These are phyloP conservation scores for Capsicum pubescens DNA, from an alignment of 257 asterid species.

Conservation along the genomic window DNA sequence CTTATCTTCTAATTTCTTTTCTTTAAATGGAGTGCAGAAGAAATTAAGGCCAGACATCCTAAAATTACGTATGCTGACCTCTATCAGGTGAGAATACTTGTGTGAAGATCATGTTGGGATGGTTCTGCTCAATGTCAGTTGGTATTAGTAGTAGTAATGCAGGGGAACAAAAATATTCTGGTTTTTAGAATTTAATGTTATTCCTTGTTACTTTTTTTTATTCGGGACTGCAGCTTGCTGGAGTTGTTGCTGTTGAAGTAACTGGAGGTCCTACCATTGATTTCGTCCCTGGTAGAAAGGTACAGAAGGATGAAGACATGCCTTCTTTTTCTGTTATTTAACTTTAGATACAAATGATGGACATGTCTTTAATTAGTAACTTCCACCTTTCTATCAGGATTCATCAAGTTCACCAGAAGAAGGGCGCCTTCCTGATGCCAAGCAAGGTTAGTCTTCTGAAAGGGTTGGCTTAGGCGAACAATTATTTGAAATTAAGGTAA, in stretches of 20 bases:
- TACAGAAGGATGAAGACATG: slow-evolving; percentile 20
- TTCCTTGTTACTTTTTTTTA: background rate
- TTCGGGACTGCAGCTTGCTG: slow-evolving; percentile 68
- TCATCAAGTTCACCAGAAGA: slow-evolving; percentile 64
- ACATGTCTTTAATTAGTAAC: background rate
- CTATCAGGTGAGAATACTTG: slow-evolving; percentile 67
- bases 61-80: slow-evolving; percentile 83
- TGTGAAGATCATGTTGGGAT: background rate
- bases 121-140: background rate
- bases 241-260: slow-evolving; percentile 85
- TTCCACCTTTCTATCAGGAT: slow-evolving; percentile 51
- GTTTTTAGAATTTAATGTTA: background rate
- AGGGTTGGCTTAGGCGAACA: background rate
- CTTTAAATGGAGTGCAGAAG: slow-evolving; percentile 57
- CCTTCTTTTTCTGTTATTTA: background rate
- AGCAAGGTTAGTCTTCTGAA: slow-evolving; percentile 55
- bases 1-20: background rate
- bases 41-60: slow-evolving; percentile 71
- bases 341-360: background rate
- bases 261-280: slow-evolving; percentile 83
- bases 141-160: background rate
- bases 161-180: background rate
- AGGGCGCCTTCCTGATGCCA: slow-evolving; percentile 91
- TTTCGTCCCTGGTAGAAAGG: slow-evolving; percentile 86
- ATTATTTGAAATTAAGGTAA: background rate